Conservation (phyloP, 2,329 filamentous ascomycete species). For the Fusarium bactridioides region DNA sequence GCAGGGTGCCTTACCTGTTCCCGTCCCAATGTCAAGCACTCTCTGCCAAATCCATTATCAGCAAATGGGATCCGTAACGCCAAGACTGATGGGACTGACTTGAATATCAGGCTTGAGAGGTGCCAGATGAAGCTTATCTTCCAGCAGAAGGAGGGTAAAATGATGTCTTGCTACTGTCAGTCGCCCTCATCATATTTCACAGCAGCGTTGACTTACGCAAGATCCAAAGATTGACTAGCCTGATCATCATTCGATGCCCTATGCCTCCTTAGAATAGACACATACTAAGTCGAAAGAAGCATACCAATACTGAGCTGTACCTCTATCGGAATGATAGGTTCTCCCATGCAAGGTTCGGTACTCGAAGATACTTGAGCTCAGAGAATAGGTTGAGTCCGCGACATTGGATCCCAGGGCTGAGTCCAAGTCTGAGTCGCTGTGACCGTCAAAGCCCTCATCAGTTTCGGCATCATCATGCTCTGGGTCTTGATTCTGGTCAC, state of each 20-base stretch:
- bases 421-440: not conserved
- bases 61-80: not conserved
- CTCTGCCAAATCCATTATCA: not conserved
- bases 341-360: slow-evolving; percentile 6
- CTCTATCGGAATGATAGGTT: slow-evolving; percentile 10
- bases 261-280: accelerated
- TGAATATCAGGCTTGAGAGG: not conserved
- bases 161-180: not conserved
- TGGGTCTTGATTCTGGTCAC: not conserved
- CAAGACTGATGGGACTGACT: not conserved
- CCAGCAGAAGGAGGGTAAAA: not conserved
- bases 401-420: slow-evolving; percentile 6
- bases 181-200: accelerated
- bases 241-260: slow-evolving; percentile 11
- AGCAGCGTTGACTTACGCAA: not conserved
- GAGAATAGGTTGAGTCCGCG: slow-evolving; percentile 3
- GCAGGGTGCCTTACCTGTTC: not conserved
- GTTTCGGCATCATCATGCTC: not conserved
- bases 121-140: not conserved
- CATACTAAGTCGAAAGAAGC: accelerated
- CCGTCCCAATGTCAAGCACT: slow-evolving; percentile 6
- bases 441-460: not conserved
- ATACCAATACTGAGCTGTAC: slow-evolving; percentile 3
- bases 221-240: slow-evolving; percentile 3
- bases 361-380: slow-evolving; percentile 4